Conservation (phyloP, 1,284 basidiomycete genomes). For the Sporisorium reilianum region DNA sequence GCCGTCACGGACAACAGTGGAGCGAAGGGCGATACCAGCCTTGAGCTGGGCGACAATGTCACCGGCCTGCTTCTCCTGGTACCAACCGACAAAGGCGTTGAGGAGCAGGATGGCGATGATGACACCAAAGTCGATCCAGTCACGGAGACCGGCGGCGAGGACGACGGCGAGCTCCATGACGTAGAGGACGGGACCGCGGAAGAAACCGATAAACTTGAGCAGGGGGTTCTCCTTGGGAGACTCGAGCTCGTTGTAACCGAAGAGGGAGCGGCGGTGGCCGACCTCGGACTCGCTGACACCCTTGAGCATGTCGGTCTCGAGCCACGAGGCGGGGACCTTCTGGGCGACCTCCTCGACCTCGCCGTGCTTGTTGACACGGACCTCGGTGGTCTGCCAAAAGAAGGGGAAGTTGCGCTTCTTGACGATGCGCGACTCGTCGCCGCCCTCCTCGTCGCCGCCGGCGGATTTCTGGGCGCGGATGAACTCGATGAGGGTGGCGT, state of each 20-base stretch:
- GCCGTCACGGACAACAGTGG: conserved; percentile 72
- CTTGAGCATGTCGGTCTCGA: conserved; percentile 72
- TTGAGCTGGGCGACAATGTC: conserved; percentile 74
- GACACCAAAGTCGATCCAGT: conserved; percentile 74
- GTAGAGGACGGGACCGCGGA: conserved; percentile 70
- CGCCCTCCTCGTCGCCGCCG: conserved; percentile 56
- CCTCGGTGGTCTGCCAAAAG: conserved; percentile 67
- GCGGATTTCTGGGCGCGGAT: conserved; percentile 63
- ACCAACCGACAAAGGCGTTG: conserved; percentile 75
- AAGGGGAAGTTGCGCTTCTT: conserved; percentile 64
- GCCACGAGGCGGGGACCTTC: conserved; percentile 69
- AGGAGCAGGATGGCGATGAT: conserved; percentile 70
- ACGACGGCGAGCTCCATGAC: conserved; percentile 71
- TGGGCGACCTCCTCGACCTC: conserved; percentile 65
- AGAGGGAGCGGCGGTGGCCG: conserved; percentile 65
- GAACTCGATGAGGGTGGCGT: conserved; percentile 63
- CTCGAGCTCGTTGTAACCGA: conserved; percentile 71
- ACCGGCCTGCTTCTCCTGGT: conserved; percentile 74
- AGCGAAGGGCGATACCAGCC: conserved; percentile 74
- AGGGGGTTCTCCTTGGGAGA: conserved; percentile 71
- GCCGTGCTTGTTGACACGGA: conserved; percentile 69
- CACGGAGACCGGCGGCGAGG: conserved; percentile 70
- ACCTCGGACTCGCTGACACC: conserved; percentile 72
- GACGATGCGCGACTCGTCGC: conserved; percentile 59
- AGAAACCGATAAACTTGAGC: conserved; percentile 72